phyloP scores from a whole-genome alignment of 116 monocot genomes.

The Iris pallida region DNA sequence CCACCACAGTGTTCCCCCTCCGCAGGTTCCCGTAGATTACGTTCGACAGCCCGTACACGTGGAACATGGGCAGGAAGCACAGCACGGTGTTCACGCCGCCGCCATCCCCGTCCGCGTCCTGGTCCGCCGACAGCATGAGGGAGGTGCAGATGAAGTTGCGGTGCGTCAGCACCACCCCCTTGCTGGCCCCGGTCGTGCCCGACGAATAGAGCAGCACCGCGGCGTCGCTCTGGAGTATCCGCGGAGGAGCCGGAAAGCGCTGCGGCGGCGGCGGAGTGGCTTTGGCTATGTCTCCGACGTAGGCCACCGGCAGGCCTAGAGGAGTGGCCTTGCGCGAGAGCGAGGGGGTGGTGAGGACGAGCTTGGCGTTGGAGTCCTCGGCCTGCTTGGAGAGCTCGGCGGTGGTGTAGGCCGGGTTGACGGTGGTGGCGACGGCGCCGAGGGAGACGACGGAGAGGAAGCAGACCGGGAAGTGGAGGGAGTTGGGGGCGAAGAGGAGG shows the following conservation, averaged over 20 bases:
- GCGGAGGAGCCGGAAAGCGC: slow-evolving; percentile 21
- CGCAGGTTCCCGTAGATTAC: slow-evolving; percentile 27
- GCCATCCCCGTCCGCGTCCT: slow-evolving; percentile 10
- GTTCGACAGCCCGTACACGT: slow-evolving; percentile 48
- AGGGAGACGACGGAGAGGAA: slow-evolving; percentile 66
- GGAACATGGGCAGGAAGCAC: slow-evolving; percentile 74
- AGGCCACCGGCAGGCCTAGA: too few species aligned
- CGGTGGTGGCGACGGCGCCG: slow-evolving; percentile 59
- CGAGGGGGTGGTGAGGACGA: slow-evolving; percentile 47
- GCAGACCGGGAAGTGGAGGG: slow-evolving; percentile 46
- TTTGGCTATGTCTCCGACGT: too few species aligned
- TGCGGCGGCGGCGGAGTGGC: too few species aligned
- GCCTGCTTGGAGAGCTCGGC: slow-evolving; percentile 63
- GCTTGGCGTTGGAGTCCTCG: slow-evolving; percentile 32
- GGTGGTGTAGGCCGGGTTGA: slow-evolving; percentile 68
- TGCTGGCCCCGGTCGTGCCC: slow-evolving; percentile 71
- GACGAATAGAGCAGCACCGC: slow-evolving; percentile 70
- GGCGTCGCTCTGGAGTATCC: slow-evolving; percentile 22
- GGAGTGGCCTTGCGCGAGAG: slow-evolving; percentile 27
- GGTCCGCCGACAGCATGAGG: slow-evolving; percentile 22
- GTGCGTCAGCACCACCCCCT: slow-evolving; percentile 71
- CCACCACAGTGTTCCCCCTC: slow-evolving; percentile 35
- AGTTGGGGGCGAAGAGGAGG: slow-evolving; percentile 72
- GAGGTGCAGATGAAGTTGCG: slow-evolving; percentile 42
- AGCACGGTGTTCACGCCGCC: slow-evolving; percentile 27